Base-by-base conservation (phyloP, 73 alveolate genomes). In the Paramecium bursaria region DNA sequence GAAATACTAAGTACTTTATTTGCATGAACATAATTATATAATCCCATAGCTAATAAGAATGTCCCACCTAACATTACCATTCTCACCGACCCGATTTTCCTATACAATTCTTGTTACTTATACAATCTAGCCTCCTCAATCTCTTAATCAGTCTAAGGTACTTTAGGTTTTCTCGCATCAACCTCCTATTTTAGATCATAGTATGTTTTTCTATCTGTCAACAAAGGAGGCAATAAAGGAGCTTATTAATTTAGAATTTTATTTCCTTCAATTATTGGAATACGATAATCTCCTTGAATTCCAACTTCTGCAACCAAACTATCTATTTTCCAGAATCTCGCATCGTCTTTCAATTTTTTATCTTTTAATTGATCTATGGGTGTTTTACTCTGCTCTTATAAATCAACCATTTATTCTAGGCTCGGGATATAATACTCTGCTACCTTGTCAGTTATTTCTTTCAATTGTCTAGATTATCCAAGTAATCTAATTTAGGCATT, bases 71-170 rank as follows among this genome's bases (percentile, higher is more conserved):
- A 9, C 2, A 57, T 67, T 1, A 67, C 44, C 33, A 25, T 67
- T 27, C 82, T 67, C 33, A 67, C 39, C 17, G 60, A 35, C 1
- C 82, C 82, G 0, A 67, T 42, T 11, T 67, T 67, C 17, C 82
- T 67, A 67, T 67, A 67, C 14, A 67, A 17, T 6, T 67, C 82
- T 27, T 67, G 27, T 42, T 67, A 23, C 44, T 57, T 67, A 27
- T 67, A 67, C 44, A 53, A 15, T 67, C 82, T 67, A 2, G 82
- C 82, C 27, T 67, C 82, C 33, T 67, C 82, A 1, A 67, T 67
- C 33, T 67, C 82, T 67, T 67, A 67, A 39, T 67, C 82, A 67
- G 82, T 67, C 17, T 42, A 25, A 5, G 82, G 82, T 10, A 11
- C 30, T 19, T 31, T 42, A 9, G 82, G 82, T 67, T 67, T 67